Evolutionary conservation across 129 eudicot genomes (phyloP).

Genomic region (Flaveria brownii): DNA sequence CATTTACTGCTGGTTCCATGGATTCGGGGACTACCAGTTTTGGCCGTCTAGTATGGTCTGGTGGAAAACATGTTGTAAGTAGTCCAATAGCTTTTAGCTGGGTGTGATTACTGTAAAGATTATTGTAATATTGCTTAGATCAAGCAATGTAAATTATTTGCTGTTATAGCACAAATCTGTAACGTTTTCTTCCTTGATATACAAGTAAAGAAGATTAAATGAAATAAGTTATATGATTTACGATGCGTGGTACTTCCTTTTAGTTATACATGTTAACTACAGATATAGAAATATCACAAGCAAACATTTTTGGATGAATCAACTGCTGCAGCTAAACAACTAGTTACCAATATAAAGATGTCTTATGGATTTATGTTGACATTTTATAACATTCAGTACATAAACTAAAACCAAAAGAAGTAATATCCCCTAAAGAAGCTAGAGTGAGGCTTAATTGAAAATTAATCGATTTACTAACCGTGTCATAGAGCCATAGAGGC

Average conservation of each 20-base stretch:
- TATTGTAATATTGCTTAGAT: constrained; percentile 24
- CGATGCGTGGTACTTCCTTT: not conserved
- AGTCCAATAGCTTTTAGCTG: constrained; percentile 79
- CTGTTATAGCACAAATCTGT: constrained; percentile 21
- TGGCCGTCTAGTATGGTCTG: constrained; percentile 57
- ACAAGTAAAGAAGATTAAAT: constrained; percentile 10
- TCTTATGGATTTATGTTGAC: too few relatives aligned
- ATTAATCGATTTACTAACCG: too few relatives aligned
- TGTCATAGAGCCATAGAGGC: not conserved
- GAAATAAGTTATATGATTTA: not conserved
- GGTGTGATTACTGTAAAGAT: constrained; percentile 40
- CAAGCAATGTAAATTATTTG: constrained; percentile 37
- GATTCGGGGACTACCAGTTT: constrained; percentile 61
- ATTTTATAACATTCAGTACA: not conserved
- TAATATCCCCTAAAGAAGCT: not conserved
- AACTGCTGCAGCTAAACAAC: too few relatives aligned
- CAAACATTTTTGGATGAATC: too few relatives aligned
- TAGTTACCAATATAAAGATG: too few relatives aligned
- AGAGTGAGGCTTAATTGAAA: not conserved
- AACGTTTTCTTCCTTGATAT: constrained; percentile 16
- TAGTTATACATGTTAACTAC: not conserved
- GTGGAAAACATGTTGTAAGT: constrained; percentile 53
- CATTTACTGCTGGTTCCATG: constrained; percentile 65
- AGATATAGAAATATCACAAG: not conserved
- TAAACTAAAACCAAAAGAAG: not conserved